Evolutionary conservation across 2,329 filamentous ascomycete genomes (phyloP).

Genomic region (Penicillium paneum): DNA sequence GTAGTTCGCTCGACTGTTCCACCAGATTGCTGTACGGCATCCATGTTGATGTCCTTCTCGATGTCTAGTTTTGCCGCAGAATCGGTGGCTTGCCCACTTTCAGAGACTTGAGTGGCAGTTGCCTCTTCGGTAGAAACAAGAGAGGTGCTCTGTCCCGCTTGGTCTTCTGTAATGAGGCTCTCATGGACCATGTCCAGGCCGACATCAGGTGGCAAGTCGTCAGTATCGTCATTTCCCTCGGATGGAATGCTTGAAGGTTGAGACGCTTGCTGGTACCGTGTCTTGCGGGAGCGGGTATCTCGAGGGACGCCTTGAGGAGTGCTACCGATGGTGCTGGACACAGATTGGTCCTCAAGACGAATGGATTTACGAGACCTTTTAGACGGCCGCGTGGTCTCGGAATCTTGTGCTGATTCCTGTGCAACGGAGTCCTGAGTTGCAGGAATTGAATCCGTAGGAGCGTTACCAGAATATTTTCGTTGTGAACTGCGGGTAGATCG

Average conservation of each 20-base stretch:
- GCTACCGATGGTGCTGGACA: conserved; percentile 12
- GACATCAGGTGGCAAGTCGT: neutral
- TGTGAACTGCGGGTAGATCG: conserved; percentile 27
- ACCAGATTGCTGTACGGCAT: neutral
- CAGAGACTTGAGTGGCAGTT: conserved; percentile 19
- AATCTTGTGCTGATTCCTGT: neutral
- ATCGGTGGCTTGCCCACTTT: conserved; percentile 7
- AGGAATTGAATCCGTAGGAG: neutral
- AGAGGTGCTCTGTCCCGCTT: neutral
- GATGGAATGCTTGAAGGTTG: conserved; percentile 3
- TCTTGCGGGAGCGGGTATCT: conserved; percentile 21
- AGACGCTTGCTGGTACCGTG: conserved; percentile 14
- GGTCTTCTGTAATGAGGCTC: neutral
- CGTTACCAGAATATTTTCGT: conserved; percentile 5
- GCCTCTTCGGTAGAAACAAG: conserved; percentile 16
- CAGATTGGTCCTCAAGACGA: conserved; percentile 26
- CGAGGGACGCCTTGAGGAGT: conserved; percentile 11
- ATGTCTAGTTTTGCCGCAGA: neutral
- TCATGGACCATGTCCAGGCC: conserved; percentile 3
- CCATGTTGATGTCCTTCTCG: conserved; percentile 10
- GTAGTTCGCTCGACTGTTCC: neutral
- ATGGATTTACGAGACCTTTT: conserved; percentile 31
- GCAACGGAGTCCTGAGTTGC: neutral
- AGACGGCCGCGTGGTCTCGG: conserved; percentile 21
- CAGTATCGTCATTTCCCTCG: neutral